A percentile compares a stretch with the other conserved stretches of the same genome.
phyloP scores from a whole-genome alignment of 2,329 filamentous ascomycete species.

The Lachnellula suecica region DNA sequence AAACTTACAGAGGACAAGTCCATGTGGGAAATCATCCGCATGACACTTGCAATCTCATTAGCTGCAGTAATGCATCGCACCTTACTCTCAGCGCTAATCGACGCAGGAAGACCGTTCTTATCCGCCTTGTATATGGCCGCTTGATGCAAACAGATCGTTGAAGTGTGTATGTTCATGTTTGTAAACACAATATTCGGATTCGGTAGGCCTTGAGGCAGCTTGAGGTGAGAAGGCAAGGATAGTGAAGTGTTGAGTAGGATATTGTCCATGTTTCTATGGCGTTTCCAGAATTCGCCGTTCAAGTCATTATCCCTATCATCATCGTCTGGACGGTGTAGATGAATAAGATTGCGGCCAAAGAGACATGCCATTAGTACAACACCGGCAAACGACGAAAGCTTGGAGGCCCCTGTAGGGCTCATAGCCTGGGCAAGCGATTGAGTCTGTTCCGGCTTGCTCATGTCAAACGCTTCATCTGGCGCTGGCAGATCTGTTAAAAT shows the following conservation, averaged over 20 bases:
- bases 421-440: slow-evolving; percentile 69
- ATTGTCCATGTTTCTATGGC: slow-evolving; percentile 86
- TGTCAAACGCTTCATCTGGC: slow-evolving; percentile 81
- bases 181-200: slow-evolving; percentile 88
- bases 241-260: slow-evolving; percentile 85
- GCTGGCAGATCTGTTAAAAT: slow-evolving; percentile 83
- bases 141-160: slow-evolving; percentile 95
- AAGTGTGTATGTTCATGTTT: slow-evolving; percentile 97
- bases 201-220: slow-evolving; percentile 71
- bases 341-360: slow-evolving; percentile 86
- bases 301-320: slow-evolving; percentile 84
- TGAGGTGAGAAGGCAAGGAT: slow-evolving; percentile 75
- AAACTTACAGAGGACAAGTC: slow-evolving; percentile 74
- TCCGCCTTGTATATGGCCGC: slow-evolving; percentile 97
- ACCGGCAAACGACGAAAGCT: slow-evolving; percentile 75
- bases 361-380: slow-evolving; percentile 84
- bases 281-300: slow-evolving; percentile 93
- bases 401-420: slow-evolving; percentile 67
- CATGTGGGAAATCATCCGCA: slow-evolving; percentile 90
- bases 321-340: slow-evolving; percentile 81
- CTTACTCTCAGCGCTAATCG: slow-evolving; percentile 86
- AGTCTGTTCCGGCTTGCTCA: slow-evolving; percentile 72
- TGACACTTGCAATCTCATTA: slow-evolving; percentile 89
- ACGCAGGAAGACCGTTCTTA: slow-evolving; percentile 74
- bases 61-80: slow-evolving; percentile 90